Percentiles rank a stretch among this genome's conserved stretches.
These are phyloP conservation scores for Cornus controversa DNA, from an alignment of 148 eudicot genomes.

Conservation along the genomic window DNA sequence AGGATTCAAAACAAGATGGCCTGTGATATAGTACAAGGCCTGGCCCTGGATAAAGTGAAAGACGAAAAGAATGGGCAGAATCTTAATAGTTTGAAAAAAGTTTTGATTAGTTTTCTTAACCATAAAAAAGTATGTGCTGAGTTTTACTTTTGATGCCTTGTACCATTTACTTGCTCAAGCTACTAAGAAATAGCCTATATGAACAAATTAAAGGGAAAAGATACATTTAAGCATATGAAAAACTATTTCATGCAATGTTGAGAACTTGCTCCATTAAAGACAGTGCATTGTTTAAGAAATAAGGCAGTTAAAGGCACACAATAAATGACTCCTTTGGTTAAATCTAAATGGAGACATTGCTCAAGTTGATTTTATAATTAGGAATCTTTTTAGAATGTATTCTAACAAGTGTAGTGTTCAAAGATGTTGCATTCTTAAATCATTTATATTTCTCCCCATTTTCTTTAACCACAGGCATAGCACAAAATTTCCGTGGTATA, in stretches of 20 bases:
- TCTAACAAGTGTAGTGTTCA: background rate
- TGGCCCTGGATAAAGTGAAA: too few species aligned
- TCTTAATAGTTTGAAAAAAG: too few species aligned
- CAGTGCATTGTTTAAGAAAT: background rate
- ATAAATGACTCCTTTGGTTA: background rate
- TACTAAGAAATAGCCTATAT: background rate
- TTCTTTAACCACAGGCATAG: background rate
- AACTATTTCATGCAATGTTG: background rate
- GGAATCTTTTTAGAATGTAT: background rate
- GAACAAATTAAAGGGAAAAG: background rate
- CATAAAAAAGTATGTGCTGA: too few species aligned
- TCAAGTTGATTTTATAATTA: background rate
- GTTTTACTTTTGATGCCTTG: too few species aligned
- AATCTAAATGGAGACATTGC: background rate
- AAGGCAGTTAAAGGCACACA: slow-evolving; percentile 1
- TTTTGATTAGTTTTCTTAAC: too few species aligned
- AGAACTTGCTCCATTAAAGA: background rate
- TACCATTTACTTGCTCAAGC: too few species aligned
- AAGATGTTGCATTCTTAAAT: background rate
- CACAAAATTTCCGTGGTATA: background rate
- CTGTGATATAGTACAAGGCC: too few species aligned
- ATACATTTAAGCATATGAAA: background rate
- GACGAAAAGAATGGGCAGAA: too few species aligned
- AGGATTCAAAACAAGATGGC: too few species aligned
- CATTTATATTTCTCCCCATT: background rate